These are phyloP conservation scores for Astrothelium subdiscretum DNA, from an alignment of 495 filamentous ascomycete genomes.

Conservation along the genomic window DNA sequence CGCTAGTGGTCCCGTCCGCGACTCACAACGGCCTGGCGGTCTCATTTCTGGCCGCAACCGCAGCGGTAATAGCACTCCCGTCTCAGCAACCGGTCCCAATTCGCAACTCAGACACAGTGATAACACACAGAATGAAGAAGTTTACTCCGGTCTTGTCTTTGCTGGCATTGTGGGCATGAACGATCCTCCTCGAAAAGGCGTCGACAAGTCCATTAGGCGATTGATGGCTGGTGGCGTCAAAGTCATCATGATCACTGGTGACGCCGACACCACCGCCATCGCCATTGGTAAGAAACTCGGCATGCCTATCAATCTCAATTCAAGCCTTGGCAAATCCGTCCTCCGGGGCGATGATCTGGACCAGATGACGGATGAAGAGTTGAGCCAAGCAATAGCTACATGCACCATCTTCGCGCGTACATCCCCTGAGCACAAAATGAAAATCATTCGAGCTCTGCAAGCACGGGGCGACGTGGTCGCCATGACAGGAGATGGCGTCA, in stretches of 20 bases:
- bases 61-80: slow-evolving; percentile 35
- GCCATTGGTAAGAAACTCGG: slow-evolving; percentile 88
- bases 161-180: slow-evolving; percentile 93
- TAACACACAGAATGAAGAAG: slow-evolving; percentile 48
- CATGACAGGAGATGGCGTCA: slow-evolving; percentile 98
- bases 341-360: slow-evolving; percentile 85
- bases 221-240: slow-evolving; percentile 89
- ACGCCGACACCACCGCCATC: slow-evolving; percentile 84
- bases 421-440: slow-evolving; percentile 94
- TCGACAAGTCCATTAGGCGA: slow-evolving; percentile 77
- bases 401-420: slow-evolving; percentile 93
- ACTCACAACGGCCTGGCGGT: slow-evolving; percentile 20
- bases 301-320: slow-evolving; percentile 54
- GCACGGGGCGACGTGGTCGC: slow-evolving; percentile 91
- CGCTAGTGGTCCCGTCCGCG: slow-evolving; percentile 55
- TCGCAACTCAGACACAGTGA: slow-evolving; percentile 15
- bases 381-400: slow-evolving; percentile 69
- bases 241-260: slow-evolving; percentile 98
- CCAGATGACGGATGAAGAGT: slow-evolving; percentile 70
- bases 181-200: slow-evolving; percentile 81
- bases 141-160: slow-evolving; percentile 75
- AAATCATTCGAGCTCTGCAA: slow-evolving; percentile 86
- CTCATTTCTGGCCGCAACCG: slow-evolving; percentile 28
- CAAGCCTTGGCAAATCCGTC: slow-evolving; percentile 43
- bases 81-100: slow-evolving; percentile 12